Evolutionary conservation across 192 early-diverging fungal genomes (phyloP).

Genomic region (Thamnidium elegans): DNA sequence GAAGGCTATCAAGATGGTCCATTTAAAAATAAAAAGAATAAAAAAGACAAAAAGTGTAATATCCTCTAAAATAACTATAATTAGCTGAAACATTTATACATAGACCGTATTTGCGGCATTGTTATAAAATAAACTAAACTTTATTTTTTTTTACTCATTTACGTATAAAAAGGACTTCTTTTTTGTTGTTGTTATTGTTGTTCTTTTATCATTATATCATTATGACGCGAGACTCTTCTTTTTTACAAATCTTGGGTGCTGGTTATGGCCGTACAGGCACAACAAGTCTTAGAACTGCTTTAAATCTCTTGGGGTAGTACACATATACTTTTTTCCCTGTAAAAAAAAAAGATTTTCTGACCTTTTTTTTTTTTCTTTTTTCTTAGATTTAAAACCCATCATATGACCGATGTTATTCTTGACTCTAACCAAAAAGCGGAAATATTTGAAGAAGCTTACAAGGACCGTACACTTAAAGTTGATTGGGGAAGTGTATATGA

Average conservation of each 20-base stretch:
- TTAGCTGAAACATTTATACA: neutral
- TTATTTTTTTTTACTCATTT: no score
- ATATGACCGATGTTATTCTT: slow-evolving; percentile 16
- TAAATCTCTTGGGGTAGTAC: no score
- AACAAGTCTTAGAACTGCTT: no score
- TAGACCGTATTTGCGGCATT: no score
- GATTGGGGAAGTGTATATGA: slow-evolving; percentile 16
- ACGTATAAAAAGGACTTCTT: no score
- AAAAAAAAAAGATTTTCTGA: neutral
- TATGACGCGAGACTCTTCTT: neutral
- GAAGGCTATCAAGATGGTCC: slow-evolving; percentile 19
- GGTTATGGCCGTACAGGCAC: no score
- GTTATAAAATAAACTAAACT: no score
- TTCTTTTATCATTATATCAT: neutral
- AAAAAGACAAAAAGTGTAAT: slow-evolving; percentile 15
- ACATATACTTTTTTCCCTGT: no score
- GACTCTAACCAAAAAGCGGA: slow-evolving; percentile 10
- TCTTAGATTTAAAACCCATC: slow-evolving; percentile 21
- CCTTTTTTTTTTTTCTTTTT: neutral
- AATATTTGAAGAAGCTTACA: neutral
- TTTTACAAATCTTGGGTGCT: neutral
- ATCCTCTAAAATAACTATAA: neutral
- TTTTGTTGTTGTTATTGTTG: no score
- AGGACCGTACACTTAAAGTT: neutral
- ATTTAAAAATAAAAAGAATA: slow-evolving; percentile 10